Evolutionary conservation across 2,329 filamentous ascomycete species (phyloP).

Genomic region (Pseudocercospora vitis): DNA sequence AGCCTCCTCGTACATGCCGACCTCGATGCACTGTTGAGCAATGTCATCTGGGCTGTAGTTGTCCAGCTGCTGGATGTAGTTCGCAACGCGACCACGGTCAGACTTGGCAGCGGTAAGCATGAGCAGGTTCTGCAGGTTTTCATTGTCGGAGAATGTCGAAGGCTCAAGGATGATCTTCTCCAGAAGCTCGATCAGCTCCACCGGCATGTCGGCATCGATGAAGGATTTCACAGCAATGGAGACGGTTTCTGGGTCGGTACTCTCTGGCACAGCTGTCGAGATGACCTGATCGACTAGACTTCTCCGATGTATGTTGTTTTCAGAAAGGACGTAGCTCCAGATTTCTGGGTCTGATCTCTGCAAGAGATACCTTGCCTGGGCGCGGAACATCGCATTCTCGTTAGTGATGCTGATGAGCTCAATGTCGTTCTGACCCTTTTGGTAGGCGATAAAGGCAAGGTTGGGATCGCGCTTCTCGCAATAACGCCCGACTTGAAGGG

Average conservation of each 20-base stretch:
- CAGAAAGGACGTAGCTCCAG: slow-evolving; percentile 90
- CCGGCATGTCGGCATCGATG: slow-evolving; percentile 84
- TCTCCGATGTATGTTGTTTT: slow-evolving; percentile 92
- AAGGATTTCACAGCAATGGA: slow-evolving; percentile 92
- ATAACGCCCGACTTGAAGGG: slow-evolving; percentile 90
- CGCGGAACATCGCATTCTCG: slow-evolving; percentile 99
- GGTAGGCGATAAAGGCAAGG: slow-evolving; percentile 89
- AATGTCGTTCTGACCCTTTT: slow-evolving; percentile 94
- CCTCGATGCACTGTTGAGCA: slow-evolving; percentile 86
- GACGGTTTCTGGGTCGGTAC: slow-evolving; percentile 89
- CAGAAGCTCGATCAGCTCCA: slow-evolving; percentile 91
- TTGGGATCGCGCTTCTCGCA: slow-evolving; percentile 98
- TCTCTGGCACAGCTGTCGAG: slow-evolving; percentile 71
- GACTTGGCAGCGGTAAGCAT: slow-evolving; percentile 96
- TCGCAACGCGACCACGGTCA: slow-evolving; percentile 90
- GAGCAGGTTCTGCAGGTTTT: slow-evolving; percentile 91
- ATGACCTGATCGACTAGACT: slow-evolving; percentile 96
- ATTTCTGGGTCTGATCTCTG: slow-evolving; percentile 87
- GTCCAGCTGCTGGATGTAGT: slow-evolving; percentile 90
- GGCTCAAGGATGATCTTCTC: slow-evolving; percentile 99
- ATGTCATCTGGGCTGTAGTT: slow-evolving; percentile 92
- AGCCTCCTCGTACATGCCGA: slow-evolving; percentile 92
- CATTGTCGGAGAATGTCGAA: slow-evolving; percentile 97
- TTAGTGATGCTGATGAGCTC: slow-evolving; percentile 98
- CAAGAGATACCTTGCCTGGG: slow-evolving; percentile 92